Evolutionary conservation across 805 yeast species (phyloP).

Genomic region (Candida incommunis): DNA sequence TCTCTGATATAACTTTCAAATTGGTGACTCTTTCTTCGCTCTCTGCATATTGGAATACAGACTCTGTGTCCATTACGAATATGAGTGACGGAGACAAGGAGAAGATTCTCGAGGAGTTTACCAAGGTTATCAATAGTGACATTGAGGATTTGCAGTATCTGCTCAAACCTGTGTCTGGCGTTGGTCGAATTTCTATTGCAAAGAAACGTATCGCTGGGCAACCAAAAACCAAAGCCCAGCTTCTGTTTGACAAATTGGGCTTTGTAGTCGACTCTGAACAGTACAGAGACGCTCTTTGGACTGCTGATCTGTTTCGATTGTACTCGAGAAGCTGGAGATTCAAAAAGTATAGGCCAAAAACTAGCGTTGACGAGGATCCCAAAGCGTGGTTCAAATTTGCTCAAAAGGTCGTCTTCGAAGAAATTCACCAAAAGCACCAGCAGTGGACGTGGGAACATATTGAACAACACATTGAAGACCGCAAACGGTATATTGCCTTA

Average conservation of each 20-base stretch:
- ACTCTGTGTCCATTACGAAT: slow-evolving; percentile 32
- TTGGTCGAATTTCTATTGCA: slow-evolving; percentile 68
- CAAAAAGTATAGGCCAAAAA: slow-evolving; percentile 52
- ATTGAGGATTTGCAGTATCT: slow-evolving; percentile 26
- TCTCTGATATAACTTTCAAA: slow-evolving; percentile 57
- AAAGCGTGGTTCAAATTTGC: slow-evolving; percentile 72
- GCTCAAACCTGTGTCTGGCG: slow-evolving; percentile 78
- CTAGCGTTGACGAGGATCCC: slow-evolving; percentile 44
- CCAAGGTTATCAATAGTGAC: slow-evolving; percentile 11
- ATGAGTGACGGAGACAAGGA: slow-evolving; percentile 26
- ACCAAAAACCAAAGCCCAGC: slow-evolving; percentile 51
- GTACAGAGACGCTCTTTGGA: slow-evolving; percentile 66
- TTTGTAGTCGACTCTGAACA: slow-evolving; percentile 73
- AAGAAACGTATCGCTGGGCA: slow-evolving; percentile 34
- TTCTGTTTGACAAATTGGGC: slow-evolving; percentile 82
- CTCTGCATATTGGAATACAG: slow-evolving; percentile 76
- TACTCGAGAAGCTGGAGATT: slow-evolving; percentile 63
- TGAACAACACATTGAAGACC: slow-evolving; percentile 53
- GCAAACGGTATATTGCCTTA: slow-evolving; percentile 48
- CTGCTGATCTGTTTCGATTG: slow-evolving; percentile 72
- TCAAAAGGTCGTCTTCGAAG: slow-evolving; percentile 58
- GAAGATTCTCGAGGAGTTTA: slow-evolving; percentile 25
- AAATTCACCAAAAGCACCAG: slow-evolving; percentile 66
- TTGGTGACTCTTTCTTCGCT: slow-evolving; percentile 60
- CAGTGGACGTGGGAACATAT: slow-evolving; percentile 86